Evolutionary conservation across 306 rosid genomes (phyloP).

Genomic region (Cicer bijugum): DNA sequence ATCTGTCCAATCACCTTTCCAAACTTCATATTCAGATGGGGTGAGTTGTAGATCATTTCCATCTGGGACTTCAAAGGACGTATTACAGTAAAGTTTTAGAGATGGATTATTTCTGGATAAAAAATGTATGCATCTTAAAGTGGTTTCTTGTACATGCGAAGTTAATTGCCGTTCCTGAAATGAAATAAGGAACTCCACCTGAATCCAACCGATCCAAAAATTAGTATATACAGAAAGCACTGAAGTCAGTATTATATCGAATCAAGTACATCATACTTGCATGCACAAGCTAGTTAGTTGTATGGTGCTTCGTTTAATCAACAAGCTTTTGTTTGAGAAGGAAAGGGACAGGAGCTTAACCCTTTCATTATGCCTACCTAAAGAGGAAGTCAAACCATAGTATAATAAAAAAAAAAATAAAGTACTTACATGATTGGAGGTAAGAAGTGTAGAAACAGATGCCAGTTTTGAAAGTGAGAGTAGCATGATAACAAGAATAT

Average conservation of each 20-base stretch:
- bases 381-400: constrained; percentile 18
- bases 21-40: constrained; percentile 34
- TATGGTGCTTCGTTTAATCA: constrained; percentile 25
- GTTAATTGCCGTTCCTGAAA: constrained; percentile 56
- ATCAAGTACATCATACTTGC: constrained; percentile 3
- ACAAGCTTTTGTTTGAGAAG: background rate
- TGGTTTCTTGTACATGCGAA: constrained; percentile 52
- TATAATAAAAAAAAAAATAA: background rate
- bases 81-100: constrained; percentile 29
- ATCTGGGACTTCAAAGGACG: constrained; percentile 17
- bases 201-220: constrained; percentile 42
- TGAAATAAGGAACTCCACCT: constrained; percentile 68
- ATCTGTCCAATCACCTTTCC: constrained; percentile 36
- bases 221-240: constrained; percentile 24
- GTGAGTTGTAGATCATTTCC: background rate
- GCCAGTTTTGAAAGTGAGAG: constrained; percentile 74
- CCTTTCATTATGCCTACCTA: constrained; percentile 30
- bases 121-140: constrained; percentile 64
- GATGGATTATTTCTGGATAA: constrained; percentile 49
- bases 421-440: constrained; percentile 65
- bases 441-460: constrained; percentile 55
- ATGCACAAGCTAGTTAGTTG: constrained; percentile 31
- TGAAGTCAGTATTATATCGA: background rate
- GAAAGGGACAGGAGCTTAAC: background rate
- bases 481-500: constrained; percentile 61